Conservation (phyloP, 495 filamentous ascomycete species). For the Staphylotrichum tortipilum region DNA sequence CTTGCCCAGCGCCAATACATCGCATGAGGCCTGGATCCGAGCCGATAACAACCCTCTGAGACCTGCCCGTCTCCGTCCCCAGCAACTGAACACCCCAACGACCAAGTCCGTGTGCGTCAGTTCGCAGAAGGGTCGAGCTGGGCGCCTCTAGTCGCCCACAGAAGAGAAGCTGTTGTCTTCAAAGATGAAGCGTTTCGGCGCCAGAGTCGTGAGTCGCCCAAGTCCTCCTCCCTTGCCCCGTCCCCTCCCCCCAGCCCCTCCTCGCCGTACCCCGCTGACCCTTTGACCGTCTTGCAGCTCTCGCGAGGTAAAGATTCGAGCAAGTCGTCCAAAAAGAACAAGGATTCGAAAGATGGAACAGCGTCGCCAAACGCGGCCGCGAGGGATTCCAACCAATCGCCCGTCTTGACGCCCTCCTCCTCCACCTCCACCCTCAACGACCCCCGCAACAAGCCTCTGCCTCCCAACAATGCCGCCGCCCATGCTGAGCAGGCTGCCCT, state of each 20-base stretch:
- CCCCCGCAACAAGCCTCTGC: constrained; percentile 70
- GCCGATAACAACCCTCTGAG: not conserved
- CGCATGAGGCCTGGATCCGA: constrained; percentile 1
- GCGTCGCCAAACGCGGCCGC: constrained; percentile 63
- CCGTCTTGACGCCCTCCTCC: constrained; percentile 62
- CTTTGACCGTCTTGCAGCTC: constrained; percentile 49
- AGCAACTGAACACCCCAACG: not conserved
- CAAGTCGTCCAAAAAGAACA: constrained; percentile 92
- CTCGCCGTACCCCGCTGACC: no score
- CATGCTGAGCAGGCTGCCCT: constrained; percentile 38
- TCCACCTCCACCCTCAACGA: constrained; percentile 84
- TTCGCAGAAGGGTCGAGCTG: constrained; percentile 23
- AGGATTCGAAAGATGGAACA: constrained; percentile 68
- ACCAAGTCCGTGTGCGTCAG: constrained; percentile 3
- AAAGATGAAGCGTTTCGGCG: constrained; percentile 96
- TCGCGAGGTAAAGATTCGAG: constrained; percentile 88
- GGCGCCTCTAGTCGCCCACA: constrained; percentile 28
- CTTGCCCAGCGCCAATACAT: not conserved
- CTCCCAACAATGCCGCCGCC: constrained; percentile 56
- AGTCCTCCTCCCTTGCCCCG: no score
- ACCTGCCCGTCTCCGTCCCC: not conserved
- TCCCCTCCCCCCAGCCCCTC: no score
- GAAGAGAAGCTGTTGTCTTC: constrained; percentile 35
- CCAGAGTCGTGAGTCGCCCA: constrained; percentile 80
- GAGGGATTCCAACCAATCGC: constrained; percentile 48